Evolutionary conservation across 1,284 basidiomycete species (phyloP).

Genomic region (Ustilago trichophora): DNA sequence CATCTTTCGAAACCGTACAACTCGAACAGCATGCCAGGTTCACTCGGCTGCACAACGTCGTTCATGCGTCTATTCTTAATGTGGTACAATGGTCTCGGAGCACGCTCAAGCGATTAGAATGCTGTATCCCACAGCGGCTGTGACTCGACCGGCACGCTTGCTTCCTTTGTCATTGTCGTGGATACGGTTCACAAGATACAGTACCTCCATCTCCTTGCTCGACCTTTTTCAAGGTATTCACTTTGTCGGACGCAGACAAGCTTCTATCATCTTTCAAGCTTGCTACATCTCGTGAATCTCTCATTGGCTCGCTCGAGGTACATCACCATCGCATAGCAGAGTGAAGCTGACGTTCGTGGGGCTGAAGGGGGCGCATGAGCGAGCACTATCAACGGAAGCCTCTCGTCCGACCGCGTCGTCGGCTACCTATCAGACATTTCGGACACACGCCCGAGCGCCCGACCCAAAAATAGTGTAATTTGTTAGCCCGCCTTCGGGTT

Average conservation of each 20-base stretch:
- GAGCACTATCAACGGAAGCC: constrained; percentile 9
- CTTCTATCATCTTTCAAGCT: too few species aligned
- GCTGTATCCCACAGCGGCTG: neutral
- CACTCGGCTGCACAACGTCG: neutral
- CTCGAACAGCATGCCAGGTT: neutral
- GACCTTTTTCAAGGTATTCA: too few species aligned
- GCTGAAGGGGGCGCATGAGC: neutral
- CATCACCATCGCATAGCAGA: too few species aligned
- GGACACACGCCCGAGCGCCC: neutral
- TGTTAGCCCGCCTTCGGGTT: too few species aligned
- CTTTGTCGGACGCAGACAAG: too few species aligned
- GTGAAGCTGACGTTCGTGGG: neutral
- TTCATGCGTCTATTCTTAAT: neutral
- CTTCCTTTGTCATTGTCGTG: too few species aligned
- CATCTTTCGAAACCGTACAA: too few species aligned
- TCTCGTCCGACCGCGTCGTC: constrained; percentile 10
- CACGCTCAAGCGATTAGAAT: constrained; percentile 1
- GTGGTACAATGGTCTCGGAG: constrained; percentile 2
- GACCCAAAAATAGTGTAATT: neutral
- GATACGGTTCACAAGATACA: too few species aligned
- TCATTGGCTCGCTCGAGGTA: too few species aligned
- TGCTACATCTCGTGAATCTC: too few species aligned
- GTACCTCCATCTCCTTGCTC: too few species aligned
- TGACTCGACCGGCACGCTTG: constrained; percentile 13
- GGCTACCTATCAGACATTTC: neutral